These are phyloP conservation scores for Paxillus ammoniavirescens DNA, from an alignment of 768 basidiomycete genomes.

Conservation along the genomic window DNA sequence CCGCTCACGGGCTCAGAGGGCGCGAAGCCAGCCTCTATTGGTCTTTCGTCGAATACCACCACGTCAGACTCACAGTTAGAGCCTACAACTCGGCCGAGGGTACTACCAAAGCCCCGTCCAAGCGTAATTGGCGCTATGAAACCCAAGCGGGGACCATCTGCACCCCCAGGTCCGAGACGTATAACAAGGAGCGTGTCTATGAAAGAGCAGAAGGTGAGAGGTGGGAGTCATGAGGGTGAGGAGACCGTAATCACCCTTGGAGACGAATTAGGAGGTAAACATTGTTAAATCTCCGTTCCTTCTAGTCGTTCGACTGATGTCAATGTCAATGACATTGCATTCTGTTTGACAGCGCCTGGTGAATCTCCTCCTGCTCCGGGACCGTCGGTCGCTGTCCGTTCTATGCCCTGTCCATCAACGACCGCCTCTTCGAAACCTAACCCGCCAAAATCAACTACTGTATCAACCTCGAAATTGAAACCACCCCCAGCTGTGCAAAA, in stretches of 20 bases:
- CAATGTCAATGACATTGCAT: constrained; percentile 6
- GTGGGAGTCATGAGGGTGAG: not conserved
- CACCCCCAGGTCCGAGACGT: constrained; percentile 13
- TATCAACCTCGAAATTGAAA: constrained; percentile 4
- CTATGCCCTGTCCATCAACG: constrained; percentile 4
- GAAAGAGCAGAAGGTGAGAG: constrained; percentile 16
- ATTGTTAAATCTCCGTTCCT: not conserved
- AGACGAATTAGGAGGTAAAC: constrained; percentile 2
- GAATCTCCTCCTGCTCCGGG: not conserved
- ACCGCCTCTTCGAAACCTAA: constrained; percentile 2
- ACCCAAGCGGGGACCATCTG: constrained; percentile 14
- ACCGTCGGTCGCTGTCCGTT: not conserved
- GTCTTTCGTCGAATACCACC: not conserved
- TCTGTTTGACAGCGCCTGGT: not conserved
- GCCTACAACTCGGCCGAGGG: not conserved
- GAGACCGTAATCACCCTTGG: not conserved
- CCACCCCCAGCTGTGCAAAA: not conserved
- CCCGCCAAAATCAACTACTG: constrained; percentile 5
- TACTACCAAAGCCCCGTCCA: not conserved
- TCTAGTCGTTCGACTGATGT: not conserved
- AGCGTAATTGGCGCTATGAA: constrained; percentile 12
- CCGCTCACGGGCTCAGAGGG: not conserved
- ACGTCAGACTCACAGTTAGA: not conserved
- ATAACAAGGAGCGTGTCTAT: constrained; percentile 30
- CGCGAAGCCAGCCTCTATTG: not conserved